Evolutionary conservation across 2,329 filamentous ascomycete genomes (phyloP).

Genomic region (Dactylellina sp.): DNA sequence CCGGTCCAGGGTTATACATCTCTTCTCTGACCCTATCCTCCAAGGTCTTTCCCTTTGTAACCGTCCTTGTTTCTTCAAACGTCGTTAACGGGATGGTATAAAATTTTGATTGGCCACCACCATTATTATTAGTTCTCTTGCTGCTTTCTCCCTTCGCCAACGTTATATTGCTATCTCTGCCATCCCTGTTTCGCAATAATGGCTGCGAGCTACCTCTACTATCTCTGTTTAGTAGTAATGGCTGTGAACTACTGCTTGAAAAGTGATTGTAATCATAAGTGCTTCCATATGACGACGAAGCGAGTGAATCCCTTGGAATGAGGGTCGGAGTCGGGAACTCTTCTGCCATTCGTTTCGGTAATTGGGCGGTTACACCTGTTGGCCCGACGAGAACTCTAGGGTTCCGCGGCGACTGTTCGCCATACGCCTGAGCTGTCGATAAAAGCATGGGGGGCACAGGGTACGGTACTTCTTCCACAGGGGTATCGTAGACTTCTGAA

Average conservation of each 20-base stretch:
- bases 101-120: neutral
- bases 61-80: slow-evolving; percentile 16
- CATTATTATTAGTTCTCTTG: slow-evolving; percentile 1
- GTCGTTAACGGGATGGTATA: slow-evolving; percentile 43
- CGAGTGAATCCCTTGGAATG: slow-evolving; percentile 42
- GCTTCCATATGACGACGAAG: slow-evolving; percentile 20
- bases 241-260: slow-evolving; percentile 22
- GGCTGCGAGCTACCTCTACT: slow-evolving; percentile 29
- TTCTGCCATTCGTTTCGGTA: slow-evolving; percentile 41
- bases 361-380: slow-evolving; percentile 32
- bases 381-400: slow-evolving; percentile 46
- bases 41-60: slow-evolving; percentile 2
- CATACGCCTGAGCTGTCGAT: slow-evolving; percentile 23
- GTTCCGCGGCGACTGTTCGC: slow-evolving; percentile 32
- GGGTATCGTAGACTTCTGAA: slow-evolving; percentile 44
- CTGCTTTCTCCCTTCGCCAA: neutral
- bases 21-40: slow-evolving; percentile 43
- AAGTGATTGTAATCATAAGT: slow-evolving; percentile 16
- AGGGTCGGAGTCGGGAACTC: slow-evolving; percentile 44
- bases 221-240: slow-evolving; percentile 6
- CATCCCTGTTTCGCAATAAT: slow-evolving; percentile 3
- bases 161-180: slow-evolving; percentile 5
- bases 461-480: slow-evolving; percentile 40
- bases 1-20: slow-evolving; percentile 49
- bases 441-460: slow-evolving; percentile 43